A percentile compares a stretch with the other conserved stretches of the same genome.
phyloP scores from a whole-genome alignment of 371 early-diverging fungal species.

The Paraphysoderma sedebokerense region DNA sequence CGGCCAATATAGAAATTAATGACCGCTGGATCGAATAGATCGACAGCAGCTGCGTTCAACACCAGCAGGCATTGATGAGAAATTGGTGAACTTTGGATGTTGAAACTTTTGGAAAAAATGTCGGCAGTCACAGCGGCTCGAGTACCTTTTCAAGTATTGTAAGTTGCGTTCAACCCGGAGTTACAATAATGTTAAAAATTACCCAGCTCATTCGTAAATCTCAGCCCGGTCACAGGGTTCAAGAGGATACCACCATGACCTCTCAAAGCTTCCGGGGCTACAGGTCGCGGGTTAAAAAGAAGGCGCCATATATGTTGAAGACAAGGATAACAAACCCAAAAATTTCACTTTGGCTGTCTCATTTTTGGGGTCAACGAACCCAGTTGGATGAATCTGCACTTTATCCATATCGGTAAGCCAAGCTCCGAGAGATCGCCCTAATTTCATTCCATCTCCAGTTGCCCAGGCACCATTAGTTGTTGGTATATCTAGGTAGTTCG shows the following conservation, averaged over 20 bases:
- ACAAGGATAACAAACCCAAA: too few species aligned
- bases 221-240: slow-evolving; percentile 54
- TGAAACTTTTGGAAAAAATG: too few species aligned
- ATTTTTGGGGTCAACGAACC: slow-evolving; percentile 77
- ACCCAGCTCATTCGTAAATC: slow-evolving; percentile 89
- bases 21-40: slow-evolving; percentile 28
- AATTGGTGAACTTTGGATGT: too few species aligned
- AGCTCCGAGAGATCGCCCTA: slow-evolving; percentile 63
- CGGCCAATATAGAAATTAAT: slow-evolving; percentile 39
- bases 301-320: too few species aligned
- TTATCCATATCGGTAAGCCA: slow-evolving; percentile 84
- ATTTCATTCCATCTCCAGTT: slow-evolving; percentile 90
- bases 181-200: too few species aligned
- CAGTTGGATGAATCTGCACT: slow-evolving; percentile 95
- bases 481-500: slow-evolving; percentile 43
- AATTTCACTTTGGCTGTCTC: slow-evolving; percentile 75
- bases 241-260: slow-evolving; percentile 86
- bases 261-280: slow-evolving; percentile 94
- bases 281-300: too few species aligned
- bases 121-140: slow-evolving; percentile 73
- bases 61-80: too few species aligned
- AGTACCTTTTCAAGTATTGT: too few species aligned
- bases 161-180: too few species aligned
- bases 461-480: slow-evolving; percentile 92
- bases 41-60: slow-evolving; percentile 29